Evolutionary conservation across 805 yeast genomes (phyloP).

Genomic region (Priceomyces carsonii): DNA sequence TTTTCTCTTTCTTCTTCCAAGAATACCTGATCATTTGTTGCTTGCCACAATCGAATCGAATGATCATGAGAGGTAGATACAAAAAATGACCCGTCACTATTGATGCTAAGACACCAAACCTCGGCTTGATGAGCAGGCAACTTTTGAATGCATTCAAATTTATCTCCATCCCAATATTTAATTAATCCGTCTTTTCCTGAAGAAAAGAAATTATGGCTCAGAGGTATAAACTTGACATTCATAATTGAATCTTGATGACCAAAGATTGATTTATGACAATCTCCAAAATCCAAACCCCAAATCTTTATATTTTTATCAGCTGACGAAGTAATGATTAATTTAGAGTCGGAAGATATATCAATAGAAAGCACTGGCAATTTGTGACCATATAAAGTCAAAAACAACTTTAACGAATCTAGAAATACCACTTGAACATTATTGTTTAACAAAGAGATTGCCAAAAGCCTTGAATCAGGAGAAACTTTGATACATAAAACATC

Average conservation of each 20-base stretch:
- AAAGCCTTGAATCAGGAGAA: constrained; percentile 73
- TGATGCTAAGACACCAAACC: constrained; percentile 89
- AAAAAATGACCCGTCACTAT: constrained; percentile 67
- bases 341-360: constrained; percentile 88
- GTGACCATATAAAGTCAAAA: constrained; percentile 89
- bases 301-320: constrained; percentile 97
- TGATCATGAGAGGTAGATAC: constrained; percentile 91
- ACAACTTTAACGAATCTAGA: constrained; percentile 83
- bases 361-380: constrained; percentile 91
- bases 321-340: constrained; percentile 85
- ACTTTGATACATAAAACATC: constrained; percentile 79
- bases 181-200: constrained; percentile 85
- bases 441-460: constrained; percentile 86
- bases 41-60: constrained; percentile 89
- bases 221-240: constrained; percentile 81
- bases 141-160: constrained; percentile 90
- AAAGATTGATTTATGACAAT: constrained; percentile 93
- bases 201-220: constrained; percentile 86
- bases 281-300: constrained; percentile 99
- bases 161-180: constrained; percentile 98
- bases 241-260: constrained; percentile 97
- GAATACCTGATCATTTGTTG: constrained; percentile 93
- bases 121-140: constrained; percentile 83
- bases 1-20: constrained; percentile 95
- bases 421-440: constrained; percentile 95